Conservation (phyloP, 1,284 basidiomycete species). For the Austroboletus sp. region DNA sequence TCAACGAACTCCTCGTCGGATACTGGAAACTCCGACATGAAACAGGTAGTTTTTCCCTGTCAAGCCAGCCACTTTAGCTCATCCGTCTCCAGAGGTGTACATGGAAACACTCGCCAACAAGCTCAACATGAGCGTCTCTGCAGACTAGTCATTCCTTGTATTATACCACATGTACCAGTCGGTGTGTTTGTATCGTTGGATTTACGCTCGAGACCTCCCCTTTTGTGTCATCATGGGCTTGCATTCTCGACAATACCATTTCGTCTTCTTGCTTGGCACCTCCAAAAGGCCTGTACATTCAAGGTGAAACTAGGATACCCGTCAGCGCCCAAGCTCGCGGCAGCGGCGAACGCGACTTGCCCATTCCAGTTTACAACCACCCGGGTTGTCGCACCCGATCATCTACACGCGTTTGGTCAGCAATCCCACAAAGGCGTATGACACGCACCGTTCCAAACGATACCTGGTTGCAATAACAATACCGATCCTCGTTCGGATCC, state of each 20-base stretch:
- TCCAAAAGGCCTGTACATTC: constrained; percentile 59
- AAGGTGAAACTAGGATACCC: constrained; percentile 58
- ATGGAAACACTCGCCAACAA: constrained; percentile 74
- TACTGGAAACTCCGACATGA: constrained; percentile 76
- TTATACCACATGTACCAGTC: constrained; percentile 16
- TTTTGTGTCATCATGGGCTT: constrained; percentile 29
- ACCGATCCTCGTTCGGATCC: constrained; percentile 52
- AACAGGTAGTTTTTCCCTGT: constrained; percentile 46
- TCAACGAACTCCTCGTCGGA: constrained; percentile 70
- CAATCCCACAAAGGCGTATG: neutral
- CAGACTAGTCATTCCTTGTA: constrained; percentile 31
- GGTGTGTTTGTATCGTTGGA: constrained; percentile 1
- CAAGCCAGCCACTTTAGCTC: constrained; percentile 5
- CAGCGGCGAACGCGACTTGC: constrained; percentile 36
- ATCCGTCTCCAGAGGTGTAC: constrained; percentile 52
- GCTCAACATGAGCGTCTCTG: constrained; percentile 49
- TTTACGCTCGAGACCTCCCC: constrained; percentile 24
- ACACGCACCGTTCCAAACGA: constrained; percentile 66
- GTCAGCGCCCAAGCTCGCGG: constrained; percentile 11
- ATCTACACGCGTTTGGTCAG: constrained; percentile 44
- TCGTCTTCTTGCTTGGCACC: constrained; percentile 50
- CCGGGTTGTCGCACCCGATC: constrained; percentile 71
- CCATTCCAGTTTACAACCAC: constrained; percentile 70
- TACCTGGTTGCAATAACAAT: constrained; percentile 71
- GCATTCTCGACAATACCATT: constrained; percentile 72